These are phyloP conservation scores for Hypholoma sublateritium DNA, from an alignment of 768 basidiomycete species.

Conservation along the genomic window DNA sequence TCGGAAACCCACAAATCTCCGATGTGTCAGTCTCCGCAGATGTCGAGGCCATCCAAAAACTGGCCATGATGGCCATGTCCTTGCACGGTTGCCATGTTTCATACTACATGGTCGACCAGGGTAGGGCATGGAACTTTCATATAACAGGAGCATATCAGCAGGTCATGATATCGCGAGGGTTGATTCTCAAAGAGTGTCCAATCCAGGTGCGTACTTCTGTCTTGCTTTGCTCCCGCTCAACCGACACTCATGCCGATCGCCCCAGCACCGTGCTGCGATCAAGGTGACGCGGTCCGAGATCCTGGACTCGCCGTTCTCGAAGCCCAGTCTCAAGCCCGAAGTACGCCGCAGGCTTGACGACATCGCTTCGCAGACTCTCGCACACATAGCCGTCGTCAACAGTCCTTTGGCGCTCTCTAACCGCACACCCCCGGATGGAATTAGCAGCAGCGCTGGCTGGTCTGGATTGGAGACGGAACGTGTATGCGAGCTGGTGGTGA, in stretches of 20 bases:
- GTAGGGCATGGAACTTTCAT: slow-evolving; percentile 83
- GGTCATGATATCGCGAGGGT: slow-evolving; percentile 87
- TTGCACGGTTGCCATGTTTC: slow-evolving; percentile 83
- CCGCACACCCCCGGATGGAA: slow-evolving; percentile 75
- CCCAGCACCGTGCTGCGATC: slow-evolving; percentile 80
- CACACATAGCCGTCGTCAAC: slow-evolving; percentile 93
- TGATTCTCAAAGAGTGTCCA: slow-evolving; percentile 88
- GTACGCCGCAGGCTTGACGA: slow-evolving; percentile 88
- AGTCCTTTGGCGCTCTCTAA: slow-evolving; percentile 74
- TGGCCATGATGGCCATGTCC: slow-evolving; percentile 77
- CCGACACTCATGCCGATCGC: slow-evolving; percentile 10
- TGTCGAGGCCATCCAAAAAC: slow-evolving; percentile 75
- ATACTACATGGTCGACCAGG: slow-evolving; percentile 71
- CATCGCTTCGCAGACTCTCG: slow-evolving; percentile 88
- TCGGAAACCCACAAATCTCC: slow-evolving; percentile 30
- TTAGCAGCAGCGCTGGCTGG: slow-evolving; percentile 77
- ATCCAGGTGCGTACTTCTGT: slow-evolving; percentile 57
- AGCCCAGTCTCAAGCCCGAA: slow-evolving; percentile 78
- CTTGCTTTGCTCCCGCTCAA: slow-evolving; percentile 15
- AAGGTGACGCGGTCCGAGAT: slow-evolving; percentile 92
- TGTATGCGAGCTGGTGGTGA: slow-evolving; percentile 90
- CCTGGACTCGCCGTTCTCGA: slow-evolving; percentile 78
- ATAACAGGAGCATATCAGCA: slow-evolving; percentile 90
- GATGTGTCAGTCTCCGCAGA: slow-evolving; percentile 46
- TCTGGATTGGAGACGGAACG: slow-evolving; percentile 93